Conservation (phyloP, 495 filamentous ascomycete genomes). For the Tuber borchii region DNA sequence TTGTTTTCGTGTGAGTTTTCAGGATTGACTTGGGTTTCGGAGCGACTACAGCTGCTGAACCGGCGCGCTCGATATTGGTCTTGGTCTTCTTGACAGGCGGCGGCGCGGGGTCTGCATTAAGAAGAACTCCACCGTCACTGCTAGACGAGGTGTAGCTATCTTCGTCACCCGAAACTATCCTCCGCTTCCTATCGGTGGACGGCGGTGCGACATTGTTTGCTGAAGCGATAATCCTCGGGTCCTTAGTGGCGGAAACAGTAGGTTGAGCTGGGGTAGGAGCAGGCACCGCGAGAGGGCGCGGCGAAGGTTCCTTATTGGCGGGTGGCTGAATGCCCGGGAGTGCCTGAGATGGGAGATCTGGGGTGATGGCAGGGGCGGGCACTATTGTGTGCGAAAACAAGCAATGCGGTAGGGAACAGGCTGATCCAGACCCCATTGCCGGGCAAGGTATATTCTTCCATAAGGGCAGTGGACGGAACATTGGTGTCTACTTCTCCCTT, state of each 20-base stretch:
- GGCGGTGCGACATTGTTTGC: neutral
- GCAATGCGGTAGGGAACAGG: slow-evolving; percentile 54
- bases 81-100: slow-evolving; percentile 19
- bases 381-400: slow-evolving; percentile 52
- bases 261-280: neutral
- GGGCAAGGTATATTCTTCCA: slow-evolving; percentile 29
- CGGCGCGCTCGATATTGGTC: slow-evolving; percentile 14
- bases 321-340: neutral
- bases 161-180: slow-evolving; percentile 18
- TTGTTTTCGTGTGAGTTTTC: slow-evolving; percentile 12
- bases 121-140: slow-evolving; percentile 9
- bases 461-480: slow-evolving; percentile 31
- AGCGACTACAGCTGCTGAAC: slow-evolving; percentile 7
- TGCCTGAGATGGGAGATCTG: neutral
- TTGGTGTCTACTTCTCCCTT: neutral
- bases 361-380: slow-evolving; percentile 3
- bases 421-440: slow-evolving; percentile 23
- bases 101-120: slow-evolving; percentile 10
- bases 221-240: slow-evolving; percentile 27
- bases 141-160: slow-evolving; percentile 11
- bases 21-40: slow-evolving; percentile 26
- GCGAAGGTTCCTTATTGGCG: slow-evolving; percentile 6
- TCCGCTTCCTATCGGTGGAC: slow-evolving; percentile 16
- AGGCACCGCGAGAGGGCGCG: neutral
- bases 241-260: slow-evolving; percentile 6